Conservation (phyloP, 106 monocot genomes). For the Gastrodia elata region DNA sequence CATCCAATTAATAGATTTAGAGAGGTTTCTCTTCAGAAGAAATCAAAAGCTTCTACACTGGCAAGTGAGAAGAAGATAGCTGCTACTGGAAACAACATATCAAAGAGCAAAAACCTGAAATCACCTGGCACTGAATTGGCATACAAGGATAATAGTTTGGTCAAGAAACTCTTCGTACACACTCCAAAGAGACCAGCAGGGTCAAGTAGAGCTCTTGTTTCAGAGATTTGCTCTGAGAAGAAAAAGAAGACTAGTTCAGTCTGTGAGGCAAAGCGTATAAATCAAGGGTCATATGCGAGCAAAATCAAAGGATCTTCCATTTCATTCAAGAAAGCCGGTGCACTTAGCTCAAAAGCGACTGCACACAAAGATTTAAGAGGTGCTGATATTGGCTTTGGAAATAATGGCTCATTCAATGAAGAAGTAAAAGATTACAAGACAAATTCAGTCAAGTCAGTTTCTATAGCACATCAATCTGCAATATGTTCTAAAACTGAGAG, state of each 20-base stretch:
- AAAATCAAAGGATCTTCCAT: conserved; percentile 9
- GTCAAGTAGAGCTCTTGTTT: not conserved
- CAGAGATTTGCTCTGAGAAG: conserved; percentile 31
- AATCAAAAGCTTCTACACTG: conserved; percentile 4
- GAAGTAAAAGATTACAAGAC: not conserved
- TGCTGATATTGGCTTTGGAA: not conserved
- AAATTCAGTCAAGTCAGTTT: not conserved
- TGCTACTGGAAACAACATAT: conserved; percentile 26
- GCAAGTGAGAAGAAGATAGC: conserved; percentile 23
- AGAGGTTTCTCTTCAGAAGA: conserved; percentile 25
- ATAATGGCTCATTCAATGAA: not conserved
- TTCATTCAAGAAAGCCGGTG: conserved; percentile 10
- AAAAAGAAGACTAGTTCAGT: conserved; percentile 38
- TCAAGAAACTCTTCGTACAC: conserved; percentile 22
- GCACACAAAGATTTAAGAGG: not conserved
- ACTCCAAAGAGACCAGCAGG: conserved; percentile 24
- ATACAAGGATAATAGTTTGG: conserved; percentile 13
- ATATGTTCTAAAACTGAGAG: not conserved
- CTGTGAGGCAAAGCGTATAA: conserved; percentile 13
- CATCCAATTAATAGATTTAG: conserved; percentile 51
- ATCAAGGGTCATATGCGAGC: not conserved
- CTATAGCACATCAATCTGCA: not conserved
- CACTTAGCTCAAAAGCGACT: not conserved
- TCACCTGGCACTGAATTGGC: not conserved
- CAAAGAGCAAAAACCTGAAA: conserved; percentile 5